Conservation (phyloP, 139 green algal genomes). For the Parachlorella kessleri region DNA sequence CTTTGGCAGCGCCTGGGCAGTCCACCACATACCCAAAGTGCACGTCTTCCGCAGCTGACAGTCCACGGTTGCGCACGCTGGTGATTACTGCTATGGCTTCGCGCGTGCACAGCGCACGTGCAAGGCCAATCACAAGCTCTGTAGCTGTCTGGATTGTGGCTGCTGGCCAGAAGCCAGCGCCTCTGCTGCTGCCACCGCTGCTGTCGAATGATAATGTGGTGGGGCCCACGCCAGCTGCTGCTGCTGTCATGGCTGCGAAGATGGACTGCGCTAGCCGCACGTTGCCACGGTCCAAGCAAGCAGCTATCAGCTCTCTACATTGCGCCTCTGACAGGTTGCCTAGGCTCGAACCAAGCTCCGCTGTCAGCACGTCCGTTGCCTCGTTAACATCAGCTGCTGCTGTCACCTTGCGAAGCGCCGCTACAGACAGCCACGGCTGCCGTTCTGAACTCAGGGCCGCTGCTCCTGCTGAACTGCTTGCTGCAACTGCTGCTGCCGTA, state of each 20-base stretch:
- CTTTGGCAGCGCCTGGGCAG: constrained; percentile 57
- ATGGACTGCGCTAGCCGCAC: constrained; percentile 65
- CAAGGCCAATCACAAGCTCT: constrained; percentile 73
- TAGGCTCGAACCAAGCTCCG: neutral
- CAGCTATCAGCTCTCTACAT: constrained; percentile 41
- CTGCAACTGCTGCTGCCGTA: neutral
- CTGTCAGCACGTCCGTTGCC: constrained; percentile 23
- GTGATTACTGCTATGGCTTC: constrained; percentile 70
- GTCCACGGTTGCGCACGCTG: constrained; percentile 63
- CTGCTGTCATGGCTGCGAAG: constrained; percentile 63
- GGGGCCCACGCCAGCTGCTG: neutral
- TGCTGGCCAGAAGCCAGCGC: constrained; percentile 55
- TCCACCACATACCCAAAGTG: constrained; percentile 75
- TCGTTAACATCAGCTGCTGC: constrained; percentile 19
- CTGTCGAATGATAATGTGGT: constrained; percentile 17
- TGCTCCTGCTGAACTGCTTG: constrained; percentile 1
- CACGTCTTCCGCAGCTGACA: constrained; percentile 64
- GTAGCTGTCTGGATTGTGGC: constrained; percentile 54
- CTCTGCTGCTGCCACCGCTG: neutral
- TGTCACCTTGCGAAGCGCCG: constrained; percentile 28
- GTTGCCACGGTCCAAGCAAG: constrained; percentile 66
- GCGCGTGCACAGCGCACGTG: constrained; percentile 63
- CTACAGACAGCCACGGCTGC: neutral
- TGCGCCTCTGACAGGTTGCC: constrained; percentile 21
- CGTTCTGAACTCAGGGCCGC: neutral